Evolutionary conservation across 257 asterid species (phyloP).

Genomic region (Orobanche coerulescens): DNA sequence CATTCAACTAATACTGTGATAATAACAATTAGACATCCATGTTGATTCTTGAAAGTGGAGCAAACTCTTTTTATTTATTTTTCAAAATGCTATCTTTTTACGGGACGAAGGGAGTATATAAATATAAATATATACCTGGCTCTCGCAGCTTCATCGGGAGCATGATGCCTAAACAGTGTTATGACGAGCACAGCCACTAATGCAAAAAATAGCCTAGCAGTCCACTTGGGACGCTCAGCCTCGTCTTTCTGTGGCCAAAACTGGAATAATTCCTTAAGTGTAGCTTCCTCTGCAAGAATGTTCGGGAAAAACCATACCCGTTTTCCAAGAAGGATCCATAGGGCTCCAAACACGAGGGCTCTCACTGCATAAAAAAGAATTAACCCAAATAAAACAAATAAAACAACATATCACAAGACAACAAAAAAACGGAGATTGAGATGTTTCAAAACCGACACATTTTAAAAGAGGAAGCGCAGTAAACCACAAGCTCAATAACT

Average conservation of each 20-base stretch:
- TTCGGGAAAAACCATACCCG: slow-evolving; percentile 98
- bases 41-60: too few species aligned
- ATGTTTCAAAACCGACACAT: neutral
- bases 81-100: too few species aligned
- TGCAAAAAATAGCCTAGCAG: slow-evolving; percentile 81
- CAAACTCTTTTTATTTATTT: too few species aligned
- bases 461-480: neutral
- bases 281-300: slow-evolving; percentile 99
- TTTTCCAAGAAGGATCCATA: slow-evolving; percentile 78
- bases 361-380: slow-evolving; percentile 51
- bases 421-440: neutral
- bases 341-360: slow-evolving; percentile 67
- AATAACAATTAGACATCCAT: too few species aligned
- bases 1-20: too few species aligned
- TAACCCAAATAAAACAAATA: slow-evolving; percentile 12
- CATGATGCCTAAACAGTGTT: slow-evolving; percentile 86
- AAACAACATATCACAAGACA: neutral
- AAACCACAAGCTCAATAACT: neutral
- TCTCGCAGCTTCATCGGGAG: slow-evolving; percentile 99
- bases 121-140: slow-evolving; percentile 91
- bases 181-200: slow-evolving; percentile 54
- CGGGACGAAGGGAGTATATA: too few species aligned
- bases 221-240: slow-evolving; percentile 89
- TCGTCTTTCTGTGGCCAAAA: slow-evolving; percentile 98
- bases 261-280: slow-evolving; percentile 90